A percentile compares a stretch with the other conserved stretches of the same genome.
These are phyloP conservation scores for Agaricales sp. DNA, from an alignment of 1,284 basidiomycete genomes.

Conservation along the genomic window DNA sequence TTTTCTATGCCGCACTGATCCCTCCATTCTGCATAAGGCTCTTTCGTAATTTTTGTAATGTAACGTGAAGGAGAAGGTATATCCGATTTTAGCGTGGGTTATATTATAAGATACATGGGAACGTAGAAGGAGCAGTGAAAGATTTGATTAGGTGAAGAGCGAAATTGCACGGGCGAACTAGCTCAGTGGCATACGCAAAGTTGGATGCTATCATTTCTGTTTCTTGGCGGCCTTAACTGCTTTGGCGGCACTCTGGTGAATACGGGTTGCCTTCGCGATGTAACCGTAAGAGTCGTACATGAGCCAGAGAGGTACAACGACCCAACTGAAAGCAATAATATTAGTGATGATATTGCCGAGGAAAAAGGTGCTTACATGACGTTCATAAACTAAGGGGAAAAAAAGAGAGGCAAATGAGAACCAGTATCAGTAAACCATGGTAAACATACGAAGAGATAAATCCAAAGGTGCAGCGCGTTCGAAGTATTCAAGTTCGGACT, in stretches of 20 bases:
- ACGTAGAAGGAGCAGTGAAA: too few species aligned
- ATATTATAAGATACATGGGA: too few species aligned
- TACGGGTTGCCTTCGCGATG: constrained; percentile 33
- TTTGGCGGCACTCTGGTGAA: neutral
- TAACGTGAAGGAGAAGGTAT: too few species aligned
- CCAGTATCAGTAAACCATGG: constrained; percentile 6
- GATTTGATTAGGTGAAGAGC: too few species aligned
- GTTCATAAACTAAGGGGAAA: constrained; percentile 58
- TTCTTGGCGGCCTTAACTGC: neutral
- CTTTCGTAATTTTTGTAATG: too few species aligned
- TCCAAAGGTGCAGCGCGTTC: constrained; percentile 48
- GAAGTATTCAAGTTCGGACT: constrained; percentile 62
- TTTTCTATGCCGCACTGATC: too few species aligned
- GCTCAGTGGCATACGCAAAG: too few species aligned
- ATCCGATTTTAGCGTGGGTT: too few species aligned
- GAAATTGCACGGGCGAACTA: too few species aligned
- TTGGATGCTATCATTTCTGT: too few species aligned
- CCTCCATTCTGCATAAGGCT: too few species aligned
- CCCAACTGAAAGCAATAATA: constrained; percentile 57
- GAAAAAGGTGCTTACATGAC: constrained; percentile 42
- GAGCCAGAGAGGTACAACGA: constrained; percentile 60
- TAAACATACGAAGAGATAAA: constrained; percentile 37
- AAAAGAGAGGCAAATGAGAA: constrained; percentile 2
- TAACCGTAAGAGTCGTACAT: constrained; percentile 68
- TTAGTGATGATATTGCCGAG: too few species aligned